Percentiles rank a stretch among this genome's conserved stretches.
phyloP scores from a whole-genome alignment of 176 grass and related monocot species.

The Lolium perenne region DNA sequence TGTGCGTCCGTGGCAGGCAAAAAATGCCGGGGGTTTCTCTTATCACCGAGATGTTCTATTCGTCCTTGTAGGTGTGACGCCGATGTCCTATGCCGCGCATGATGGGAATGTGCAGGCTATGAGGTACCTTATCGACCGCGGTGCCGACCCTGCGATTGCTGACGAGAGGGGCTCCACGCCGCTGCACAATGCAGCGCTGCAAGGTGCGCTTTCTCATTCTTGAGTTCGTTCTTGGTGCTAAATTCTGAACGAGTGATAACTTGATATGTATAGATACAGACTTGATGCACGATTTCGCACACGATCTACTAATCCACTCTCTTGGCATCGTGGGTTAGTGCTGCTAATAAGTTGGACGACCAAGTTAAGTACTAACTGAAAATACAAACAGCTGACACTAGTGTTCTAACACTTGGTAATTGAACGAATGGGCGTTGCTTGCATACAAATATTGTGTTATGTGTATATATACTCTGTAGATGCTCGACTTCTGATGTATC shows the following conservation, averaged over 20 bases:
- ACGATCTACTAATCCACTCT: neutral
- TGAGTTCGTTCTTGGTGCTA: neutral
- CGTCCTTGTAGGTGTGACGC: slow-evolving; percentile 28
- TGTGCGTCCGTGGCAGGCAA: neutral
- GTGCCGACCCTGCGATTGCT: slow-evolving; percentile 25
- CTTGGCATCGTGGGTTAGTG: no score
- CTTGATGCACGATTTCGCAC: no score
- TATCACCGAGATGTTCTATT: neutral
- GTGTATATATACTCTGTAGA: neutral
- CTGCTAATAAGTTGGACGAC: no score
- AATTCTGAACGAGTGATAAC: neutral
- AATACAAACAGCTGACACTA: neutral
- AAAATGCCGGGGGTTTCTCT: neutral
- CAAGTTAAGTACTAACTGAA: no score
- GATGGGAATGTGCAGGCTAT: neutral
- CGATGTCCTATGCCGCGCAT: neutral
- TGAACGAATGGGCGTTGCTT: neutral
- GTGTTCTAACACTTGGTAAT: neutral
- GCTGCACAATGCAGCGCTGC: slow-evolving; percentile 29
- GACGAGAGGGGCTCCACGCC: slow-evolving; percentile 20
- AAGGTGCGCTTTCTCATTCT: neutral
- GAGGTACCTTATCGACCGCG: slow-evolving; percentile 41
- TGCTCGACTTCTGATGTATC: neutral
- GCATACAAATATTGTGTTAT: neutral
- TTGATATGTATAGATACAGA: neutral